Evolutionary conservation across 2,329 filamentous ascomycete genomes (phyloP), one percentile per base, ranked within the genome.

Genomic region (Fusarium brevicatenulatum): DNA sequence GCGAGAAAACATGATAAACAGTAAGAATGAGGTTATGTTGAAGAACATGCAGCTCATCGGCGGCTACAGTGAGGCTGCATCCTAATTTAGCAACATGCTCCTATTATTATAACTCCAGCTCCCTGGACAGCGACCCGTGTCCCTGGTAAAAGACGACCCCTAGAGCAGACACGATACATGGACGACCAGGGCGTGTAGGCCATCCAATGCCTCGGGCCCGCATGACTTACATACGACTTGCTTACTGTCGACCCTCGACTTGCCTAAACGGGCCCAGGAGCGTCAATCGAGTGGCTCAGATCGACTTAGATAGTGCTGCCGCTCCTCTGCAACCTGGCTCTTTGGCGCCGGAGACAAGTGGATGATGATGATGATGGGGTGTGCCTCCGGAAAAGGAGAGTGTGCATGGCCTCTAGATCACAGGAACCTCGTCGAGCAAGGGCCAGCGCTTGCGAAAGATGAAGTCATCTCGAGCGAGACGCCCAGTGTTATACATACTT

Each of bases 41-140:
- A 76, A 76, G 68, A 68, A 73, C 42, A 66, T 79, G 79, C 81
- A 80, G 75, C 68, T 76, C 74, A 73, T 72, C 52, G 74, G 76
- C 72, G 77, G 78, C 77, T 82, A 79, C 81, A 82, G 71, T 77
- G 79, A 81, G 80, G 78, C 80, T 81, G 73, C 70, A 68, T 72
- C 81, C 80, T 78, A 80, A 78, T 80, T 80, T 82, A 83, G 81
- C 72, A 83, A 78, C 68, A 36, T 68, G 58, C 61, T 71, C 58
- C 71, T 74, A 71, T 61, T 74, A 58, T 68, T 71, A 65, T 68
- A 65, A 50, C 50, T 57, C 52, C 42, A 55, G 55, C 43, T 46
- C 54, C 56, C 60, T 47, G 49, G 57, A 50, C 59, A 37, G 47
- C 36, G 39, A 63, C 46, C 37, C 30, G 43, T 55, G 23, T 46